Evolutionary conservation across 805 yeast genomes (phyloP), one percentile per base, ranked within the genome.

Genomic region (Candida ortonii): DNA sequence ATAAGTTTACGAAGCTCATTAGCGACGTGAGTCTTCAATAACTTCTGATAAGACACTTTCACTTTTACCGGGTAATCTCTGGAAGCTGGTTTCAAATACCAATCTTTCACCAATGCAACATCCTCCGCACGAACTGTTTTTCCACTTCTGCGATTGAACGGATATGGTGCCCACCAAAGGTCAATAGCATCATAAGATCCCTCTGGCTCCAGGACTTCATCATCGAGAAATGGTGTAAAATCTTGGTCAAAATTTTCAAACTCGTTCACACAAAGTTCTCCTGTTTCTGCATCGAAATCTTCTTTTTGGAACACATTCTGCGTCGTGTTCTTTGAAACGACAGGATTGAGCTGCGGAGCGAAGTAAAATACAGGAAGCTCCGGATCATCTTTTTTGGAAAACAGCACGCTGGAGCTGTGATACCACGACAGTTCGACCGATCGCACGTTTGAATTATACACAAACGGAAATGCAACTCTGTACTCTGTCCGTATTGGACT

Each of bases 21-120:
- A 30, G 79, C 64, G 3, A 90, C 89, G 49, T 75, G 64, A 2
- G 72, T 68, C 53, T 93, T 93, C 35, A 94, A 61, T n/a, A 93
- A 66, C 55, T 87, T 86, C 55, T 93, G 97, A 54, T 89, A 83
- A 0, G 97, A 89, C 1, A 88, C 76, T 25, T 89, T 73, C 0
- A 85, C 87, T 54, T 93, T 93, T 7, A 78, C 73, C 0, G 89
- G 88, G 36, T 72, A 68, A 5, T 68, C 70, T 10, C 64, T 62
- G 7, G 71, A 65, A 12, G 77, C 70, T 1, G 89, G 81, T 35
- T 82, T 80, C 27, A 76, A 60, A 53, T 84, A 89, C 95, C 96
- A 87, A 16, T 70, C 65, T 57, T 93, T 93, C 6, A 84, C 67
- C 3, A 93, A 59, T 0, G 96, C 78, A 11, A 89, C 95, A 61